phyloP scores from a whole-genome alignment of 805 yeast genomes.

The Aciculoconidium aculeatum region DNA sequence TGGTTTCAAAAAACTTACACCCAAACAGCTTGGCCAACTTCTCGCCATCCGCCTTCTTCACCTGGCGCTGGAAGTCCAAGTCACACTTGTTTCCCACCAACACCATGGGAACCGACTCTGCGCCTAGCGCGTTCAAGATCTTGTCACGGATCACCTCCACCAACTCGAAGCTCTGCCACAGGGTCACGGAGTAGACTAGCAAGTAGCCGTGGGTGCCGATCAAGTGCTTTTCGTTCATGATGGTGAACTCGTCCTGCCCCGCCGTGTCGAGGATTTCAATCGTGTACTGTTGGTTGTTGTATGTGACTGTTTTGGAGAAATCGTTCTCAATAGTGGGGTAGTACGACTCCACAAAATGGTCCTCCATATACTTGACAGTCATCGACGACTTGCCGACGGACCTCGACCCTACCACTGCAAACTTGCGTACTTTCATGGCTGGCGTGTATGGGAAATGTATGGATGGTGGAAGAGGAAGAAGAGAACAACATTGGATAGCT shows the following conservation, averaged over 20 bases:
- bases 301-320: constrained; percentile 61
- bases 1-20: constrained; percentile 43
- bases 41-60: constrained; percentile 36
- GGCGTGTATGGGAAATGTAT: too few species aligned
- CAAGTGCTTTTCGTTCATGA: constrained; percentile 70
- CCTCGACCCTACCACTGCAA: constrained; percentile 83
- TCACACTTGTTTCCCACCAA: constrained; percentile 67
- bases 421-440: constrained; percentile 60
- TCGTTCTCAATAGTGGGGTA: constrained; percentile 90
- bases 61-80: constrained; percentile 56
- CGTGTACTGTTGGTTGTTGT: constrained; percentile 69
- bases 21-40: constrained; percentile 38
- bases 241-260: constrained; percentile 85
- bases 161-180: constrained; percentile 71
- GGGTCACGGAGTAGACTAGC: constrained; percentile 75
- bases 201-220: constrained; percentile 82
- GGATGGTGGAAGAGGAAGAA: too few species aligned
- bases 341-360: constrained; percentile 81
- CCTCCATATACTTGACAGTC: constrained; percentile 80
- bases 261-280: constrained; percentile 89
- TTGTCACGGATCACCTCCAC: constrained; percentile 75
- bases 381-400: constrained; percentile 86
- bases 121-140: constrained; percentile 61
- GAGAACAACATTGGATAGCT: too few species aligned
- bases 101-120: constrained; percentile 43